Base-by-base conservation (phyloP, 2,329 filamentous ascomycete species). In the Cercospora sojina region DNA sequence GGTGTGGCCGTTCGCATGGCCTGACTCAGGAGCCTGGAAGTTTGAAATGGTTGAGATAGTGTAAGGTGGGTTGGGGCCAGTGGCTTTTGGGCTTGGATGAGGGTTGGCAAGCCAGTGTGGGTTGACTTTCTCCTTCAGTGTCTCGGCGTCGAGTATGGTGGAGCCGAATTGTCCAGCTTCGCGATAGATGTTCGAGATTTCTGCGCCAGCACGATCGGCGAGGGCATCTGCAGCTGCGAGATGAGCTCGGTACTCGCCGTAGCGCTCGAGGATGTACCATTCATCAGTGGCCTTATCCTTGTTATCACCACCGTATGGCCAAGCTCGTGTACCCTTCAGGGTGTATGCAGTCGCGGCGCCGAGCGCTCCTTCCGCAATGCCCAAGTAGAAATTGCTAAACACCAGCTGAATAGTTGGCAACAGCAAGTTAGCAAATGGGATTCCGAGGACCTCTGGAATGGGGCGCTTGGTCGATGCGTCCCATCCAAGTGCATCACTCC, bases 301-400 rank as follows among this genome's bases (percentile, higher is more conserved):
- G 75, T 85, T 84, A 64, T 89, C 87, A 1, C 86, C 86, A 5
- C 87, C 86, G 66, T 80, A 90, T 0, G 88, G 87, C 87, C 88
- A 90, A 0, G 88, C 79, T 0, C 88, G 82, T 0, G 88, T 90
- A 23, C 78, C 78, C 25, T 81, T 83, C 2, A 76, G 77, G 0
- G 87, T 90, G 68, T 89, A 90, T 27, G 82, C 81, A 0, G 83
- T 76, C 0, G 86, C 87, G 51, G 82, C 83, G 7, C 83, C 79
- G 0, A 90, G 78, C 0, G 87, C 84, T 0, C 88, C 87, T 51
- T 83, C 80, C 0, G 87, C 85, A 67, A 89, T 89, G 2, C 87
- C 87, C 1, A 89, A 78, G 73, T 90, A 89, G 72, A 90, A 87
- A 74, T 89, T 89, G 73, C 81, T 82, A 76, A 90, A 90, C n/a